Conservation (phyloP, 2,329 filamentous ascomycete genomes). For the Alternaria postmessia region DNA sequence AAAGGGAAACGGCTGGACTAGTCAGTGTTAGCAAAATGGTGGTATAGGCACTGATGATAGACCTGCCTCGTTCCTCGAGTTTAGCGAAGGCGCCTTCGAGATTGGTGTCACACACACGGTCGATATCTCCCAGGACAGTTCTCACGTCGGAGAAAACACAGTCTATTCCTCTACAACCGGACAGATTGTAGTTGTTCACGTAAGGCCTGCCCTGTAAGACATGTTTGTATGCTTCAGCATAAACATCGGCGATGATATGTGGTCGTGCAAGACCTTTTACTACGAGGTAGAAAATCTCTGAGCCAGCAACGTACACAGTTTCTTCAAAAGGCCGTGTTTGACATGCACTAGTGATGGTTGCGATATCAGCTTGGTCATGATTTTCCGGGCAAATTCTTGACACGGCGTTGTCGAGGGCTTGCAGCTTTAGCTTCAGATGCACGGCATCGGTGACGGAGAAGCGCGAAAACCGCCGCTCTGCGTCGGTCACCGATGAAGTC, state of each 20-base stretch:
- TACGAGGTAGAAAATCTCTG: slow-evolving; percentile 29
- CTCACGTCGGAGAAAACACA: slow-evolving; percentile 36
- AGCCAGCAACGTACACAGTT: slow-evolving; percentile 26
- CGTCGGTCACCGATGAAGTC: slow-evolving; percentile 1
- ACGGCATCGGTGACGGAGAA: slow-evolving; percentile 32
- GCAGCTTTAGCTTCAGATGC: slow-evolving; percentile 28
- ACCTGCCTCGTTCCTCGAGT: slow-evolving; percentile 26
- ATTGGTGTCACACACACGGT: slow-evolving; percentile 27
- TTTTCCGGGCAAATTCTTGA: slow-evolving; percentile 9
- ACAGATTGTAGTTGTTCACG: slow-evolving; percentile 22
- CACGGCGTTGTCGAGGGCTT: slow-evolving; percentile 27
- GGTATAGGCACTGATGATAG: neutral
- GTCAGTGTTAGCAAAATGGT: slow-evolving; percentile 5
- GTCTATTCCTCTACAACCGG: slow-evolving; percentile 22
- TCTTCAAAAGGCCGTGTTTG: slow-evolving; percentile 14
- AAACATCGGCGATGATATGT: slow-evolving; percentile 29
- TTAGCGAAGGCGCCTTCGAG: slow-evolving; percentile 20
- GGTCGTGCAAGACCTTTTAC: slow-evolving; percentile 25
- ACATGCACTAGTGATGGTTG: slow-evolving; percentile 9
- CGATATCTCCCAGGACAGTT: slow-evolving; percentile 23
- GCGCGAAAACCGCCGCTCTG: neutral
- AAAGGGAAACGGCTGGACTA: slow-evolving; percentile 34
- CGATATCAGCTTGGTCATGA: slow-evolving; percentile 7
- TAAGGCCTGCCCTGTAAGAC: slow-evolving; percentile 22
- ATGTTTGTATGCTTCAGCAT: slow-evolving; percentile 28